phyloP scores from a whole-genome alignment of 805 yeast species.

The Yarrowia sp. region DNA sequence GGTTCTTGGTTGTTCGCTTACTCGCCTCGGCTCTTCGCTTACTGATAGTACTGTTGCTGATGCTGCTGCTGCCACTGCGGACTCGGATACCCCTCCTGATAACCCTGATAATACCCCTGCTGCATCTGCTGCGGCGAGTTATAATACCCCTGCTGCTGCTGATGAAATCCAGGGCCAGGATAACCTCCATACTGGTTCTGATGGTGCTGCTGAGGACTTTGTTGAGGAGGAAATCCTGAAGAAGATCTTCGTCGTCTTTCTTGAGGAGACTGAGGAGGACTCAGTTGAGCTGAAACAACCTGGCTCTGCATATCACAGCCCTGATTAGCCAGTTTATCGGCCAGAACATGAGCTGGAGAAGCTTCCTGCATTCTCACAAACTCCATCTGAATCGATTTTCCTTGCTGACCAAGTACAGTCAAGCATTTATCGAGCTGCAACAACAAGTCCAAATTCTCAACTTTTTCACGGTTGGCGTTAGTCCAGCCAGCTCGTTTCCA shows the following conservation, averaged over 20 bases:
- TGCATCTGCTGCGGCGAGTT: background rate
- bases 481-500: conserved; percentile 16
- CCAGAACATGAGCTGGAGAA: background rate
- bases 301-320: background rate
- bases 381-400: background rate
- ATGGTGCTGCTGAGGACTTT: background rate
- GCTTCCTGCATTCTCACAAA: conserved; percentile 11
- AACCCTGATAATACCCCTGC: background rate
- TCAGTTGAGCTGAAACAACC: background rate
- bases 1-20: background rate
- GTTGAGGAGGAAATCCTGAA: background rate
- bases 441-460: conserved; percentile 5
- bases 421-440: background rate
- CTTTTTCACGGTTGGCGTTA: background rate
- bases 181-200: background rate
- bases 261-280: conserved; percentile 1
- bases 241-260: background rate
- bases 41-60: background rate
- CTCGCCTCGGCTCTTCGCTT: background rate
- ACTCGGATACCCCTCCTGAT: background rate
- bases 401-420: background rate
- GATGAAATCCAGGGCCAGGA: background rate
- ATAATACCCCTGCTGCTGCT: background rate
- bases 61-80: background rate
- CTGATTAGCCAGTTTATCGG: conserved; percentile 7